phyloP scores from a whole-genome alignment of 371 early-diverging fungal species.

The Mortierella sp. region DNA sequence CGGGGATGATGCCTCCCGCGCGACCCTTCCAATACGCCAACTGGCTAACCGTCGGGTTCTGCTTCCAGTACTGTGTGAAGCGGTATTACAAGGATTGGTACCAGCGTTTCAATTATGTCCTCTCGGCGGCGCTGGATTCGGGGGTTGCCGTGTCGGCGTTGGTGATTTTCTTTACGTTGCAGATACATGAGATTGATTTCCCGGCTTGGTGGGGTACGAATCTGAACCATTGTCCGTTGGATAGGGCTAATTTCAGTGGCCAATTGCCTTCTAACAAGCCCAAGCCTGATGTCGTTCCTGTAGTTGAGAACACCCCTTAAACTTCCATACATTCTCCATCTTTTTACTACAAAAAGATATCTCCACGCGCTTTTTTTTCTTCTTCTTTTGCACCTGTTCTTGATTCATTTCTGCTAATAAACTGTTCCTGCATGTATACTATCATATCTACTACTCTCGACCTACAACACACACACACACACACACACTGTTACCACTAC shows the following conservation, averaged over 20 bases:
- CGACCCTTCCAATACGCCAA: constrained; percentile 62
- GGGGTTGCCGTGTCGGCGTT: constrained; percentile 70
- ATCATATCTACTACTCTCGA: too few relatives aligned
- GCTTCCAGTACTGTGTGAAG: constrained; percentile 74
- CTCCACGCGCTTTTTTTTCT: neutral
- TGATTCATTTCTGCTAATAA: too few relatives aligned
- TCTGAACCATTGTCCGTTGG: constrained; percentile 40
- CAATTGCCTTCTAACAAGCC: constrained; percentile 22
- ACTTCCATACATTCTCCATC: neutral
- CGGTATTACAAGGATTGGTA: constrained; percentile 75
- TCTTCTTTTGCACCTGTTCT: neutral
- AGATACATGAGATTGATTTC: constrained; percentile 36
- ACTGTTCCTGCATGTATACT: too few relatives aligned
- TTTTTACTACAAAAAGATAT: neutral
- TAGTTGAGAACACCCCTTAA: neutral
- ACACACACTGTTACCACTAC: too few relatives aligned
- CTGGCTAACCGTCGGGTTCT: constrained; percentile 74
- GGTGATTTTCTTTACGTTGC: constrained; percentile 66
- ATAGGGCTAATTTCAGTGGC: constrained; percentile 29
- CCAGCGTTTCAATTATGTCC: constrained; percentile 77
- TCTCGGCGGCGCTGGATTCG: constrained; percentile 84
- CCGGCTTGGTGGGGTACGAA: constrained; percentile 57
- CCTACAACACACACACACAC: too few relatives aligned
- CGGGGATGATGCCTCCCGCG: constrained; percentile 59
- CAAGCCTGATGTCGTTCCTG: neutral